Evolutionary conservation across 805 yeast genomes (phyloP).

Genomic region (Hanseniaspora occidentalis): DNA sequence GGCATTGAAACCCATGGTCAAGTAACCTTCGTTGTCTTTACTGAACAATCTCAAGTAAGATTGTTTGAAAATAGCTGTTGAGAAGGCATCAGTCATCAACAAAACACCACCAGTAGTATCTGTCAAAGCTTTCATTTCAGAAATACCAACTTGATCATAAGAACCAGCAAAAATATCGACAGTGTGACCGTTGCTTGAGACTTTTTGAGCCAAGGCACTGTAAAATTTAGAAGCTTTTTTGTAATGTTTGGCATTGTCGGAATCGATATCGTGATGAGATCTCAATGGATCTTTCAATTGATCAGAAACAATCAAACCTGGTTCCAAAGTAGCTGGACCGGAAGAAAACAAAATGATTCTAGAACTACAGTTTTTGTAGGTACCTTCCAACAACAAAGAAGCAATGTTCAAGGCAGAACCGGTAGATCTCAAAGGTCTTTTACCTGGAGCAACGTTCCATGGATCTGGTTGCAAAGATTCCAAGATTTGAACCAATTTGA

Average conservation of each 20-base stretch:
- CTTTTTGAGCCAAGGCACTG: conserved; percentile 58
- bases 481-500: conserved; percentile 64
- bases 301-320: conserved; percentile 87
- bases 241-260: conserved; percentile 78
- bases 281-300: conserved; percentile 92
- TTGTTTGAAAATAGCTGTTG: conserved; percentile 89
- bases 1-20: conserved; percentile 86
- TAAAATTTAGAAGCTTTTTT: conserved; percentile 77
- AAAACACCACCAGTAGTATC: conserved; percentile 85
- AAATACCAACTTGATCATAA: conserved; percentile 90
- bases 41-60: conserved; percentile 77
- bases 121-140: conserved; percentile 81
- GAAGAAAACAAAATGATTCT: conserved; percentile 83
- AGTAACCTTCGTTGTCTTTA: conserved; percentile 77
- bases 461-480: conserved; percentile 71
- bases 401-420: conserved; percentile 90
- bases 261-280: conserved; percentile 93
- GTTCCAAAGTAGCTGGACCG: conserved; percentile 90
- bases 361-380: conserved; percentile 78
- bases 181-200: conserved; percentile 62
- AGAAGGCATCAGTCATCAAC: conserved; percentile 82
- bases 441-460: conserved; percentile 79
- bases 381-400: conserved; percentile 63
- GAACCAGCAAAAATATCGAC: conserved; percentile 91
- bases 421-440: conserved; percentile 81